These are phyloP conservation scores for Gnomoniopsis sp. DNA, from an alignment of 2,329 filamentous ascomycete genomes.

Conservation along the genomic window DNA sequence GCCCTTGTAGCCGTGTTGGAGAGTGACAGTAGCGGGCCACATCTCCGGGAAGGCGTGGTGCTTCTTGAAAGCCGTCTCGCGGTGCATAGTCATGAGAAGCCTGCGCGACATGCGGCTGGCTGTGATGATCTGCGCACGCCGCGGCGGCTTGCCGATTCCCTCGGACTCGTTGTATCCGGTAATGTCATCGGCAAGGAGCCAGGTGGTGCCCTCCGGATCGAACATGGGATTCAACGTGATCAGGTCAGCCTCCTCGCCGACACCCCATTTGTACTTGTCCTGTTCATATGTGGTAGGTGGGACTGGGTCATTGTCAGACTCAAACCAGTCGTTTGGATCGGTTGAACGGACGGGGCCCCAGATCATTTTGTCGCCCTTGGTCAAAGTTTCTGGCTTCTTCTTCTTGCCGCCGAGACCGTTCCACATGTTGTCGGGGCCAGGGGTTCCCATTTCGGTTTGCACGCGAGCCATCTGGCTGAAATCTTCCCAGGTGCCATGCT, in stretches of 20 bases:
- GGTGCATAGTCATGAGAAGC: conserved; percentile 83
- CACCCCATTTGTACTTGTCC: conserved; percentile 82
- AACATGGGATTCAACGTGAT: conserved; percentile 92
- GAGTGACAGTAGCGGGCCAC: conserved; percentile 84
- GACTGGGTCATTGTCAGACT: conserved; percentile 66
- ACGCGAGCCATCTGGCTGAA: conserved; percentile 75
- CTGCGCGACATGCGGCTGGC: conserved; percentile 78
- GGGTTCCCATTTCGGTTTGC: conserved; percentile 67
- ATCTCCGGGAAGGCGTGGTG: conserved; percentile 94
- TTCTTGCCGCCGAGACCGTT: conserved; percentile 41
- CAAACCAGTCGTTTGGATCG: conserved; percentile 67
- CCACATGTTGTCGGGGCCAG: conserved; percentile 66
- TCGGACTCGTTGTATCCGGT: conserved; percentile 73
- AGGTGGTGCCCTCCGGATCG: conserved; percentile 82
- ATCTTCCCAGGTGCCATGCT: conserved; percentile 77
- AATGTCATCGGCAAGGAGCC: conserved; percentile 78
- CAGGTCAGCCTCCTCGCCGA: conserved; percentile 85
- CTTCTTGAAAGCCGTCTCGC: conserved; percentile 78
- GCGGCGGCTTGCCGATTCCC: conserved; percentile 57
- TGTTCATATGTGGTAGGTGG: conserved; percentile 72
- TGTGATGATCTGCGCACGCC: conserved; percentile 85
- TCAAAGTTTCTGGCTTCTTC: conserved; percentile 32
- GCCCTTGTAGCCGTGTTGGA: conserved; percentile 91
- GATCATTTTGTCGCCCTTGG: conserved; percentile 58
- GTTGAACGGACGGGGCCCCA: conserved; percentile 80